Percentiles rank a stretch among this genome's conserved stretches.
Evolutionary conservation across 768 basidiomycete species (phyloP).

Genomic region (Pleurotus platypus): DNA sequence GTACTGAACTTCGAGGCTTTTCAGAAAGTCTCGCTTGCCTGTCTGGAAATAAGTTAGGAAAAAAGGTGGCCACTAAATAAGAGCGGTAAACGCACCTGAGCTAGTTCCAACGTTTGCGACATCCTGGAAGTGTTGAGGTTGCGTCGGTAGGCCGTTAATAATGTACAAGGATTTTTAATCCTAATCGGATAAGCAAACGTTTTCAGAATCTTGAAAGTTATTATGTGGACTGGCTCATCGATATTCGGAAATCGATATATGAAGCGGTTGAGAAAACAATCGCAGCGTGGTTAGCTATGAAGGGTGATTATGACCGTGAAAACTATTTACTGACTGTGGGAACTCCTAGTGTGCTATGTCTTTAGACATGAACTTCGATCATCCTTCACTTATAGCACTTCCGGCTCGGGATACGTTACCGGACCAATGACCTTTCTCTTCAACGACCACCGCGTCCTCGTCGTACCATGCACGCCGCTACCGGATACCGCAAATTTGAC

Average conservation of each 20-base stretch:
- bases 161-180: constrained; percentile 33
- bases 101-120: constrained; percentile 65
- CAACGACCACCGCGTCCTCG: constrained; percentile 16
- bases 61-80: background rate
- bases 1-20: constrained; percentile 77
- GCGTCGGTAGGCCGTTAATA: constrained; percentile 21
- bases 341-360: background rate
- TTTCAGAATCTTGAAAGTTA: constrained; percentile 5
- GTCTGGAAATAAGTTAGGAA: constrained; percentile 56
- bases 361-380: too few species aligned
- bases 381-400: too few species aligned
- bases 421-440: constrained; percentile 34
- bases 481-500: constrained; percentile 11
- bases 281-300: background rate
- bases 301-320: background rate
- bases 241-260: background rate
- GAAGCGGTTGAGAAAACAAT: too few species aligned
- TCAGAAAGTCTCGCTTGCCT: constrained; percentile 87
- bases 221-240: background rate
- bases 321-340: background rate
- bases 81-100: constrained; percentile 39
- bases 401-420: background rate
- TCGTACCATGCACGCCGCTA: constrained; percentile 25
- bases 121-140: constrained; percentile 25
- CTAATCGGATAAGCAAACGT: constrained; percentile 22